Evolutionary conservation across 2,329 filamentous ascomycete genomes (phyloP).

Genomic region (Alternaria panax): DNA sequence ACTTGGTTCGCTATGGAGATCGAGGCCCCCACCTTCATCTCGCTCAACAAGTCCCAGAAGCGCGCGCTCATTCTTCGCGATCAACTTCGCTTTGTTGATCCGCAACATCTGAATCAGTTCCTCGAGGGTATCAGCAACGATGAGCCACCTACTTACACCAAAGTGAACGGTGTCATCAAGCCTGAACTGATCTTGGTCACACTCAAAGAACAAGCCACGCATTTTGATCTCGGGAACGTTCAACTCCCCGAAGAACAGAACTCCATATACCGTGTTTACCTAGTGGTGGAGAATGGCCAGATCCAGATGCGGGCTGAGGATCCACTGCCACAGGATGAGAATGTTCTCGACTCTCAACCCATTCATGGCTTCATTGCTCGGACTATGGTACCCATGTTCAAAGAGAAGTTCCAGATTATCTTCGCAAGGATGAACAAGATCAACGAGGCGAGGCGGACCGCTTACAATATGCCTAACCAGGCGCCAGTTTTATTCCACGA

Average conservation of each 20-base stretch:
- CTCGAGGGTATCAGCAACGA: conserved; percentile 31
- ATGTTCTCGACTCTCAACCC: conserved; percentile 22
- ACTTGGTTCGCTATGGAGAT: conserved; percentile 13
- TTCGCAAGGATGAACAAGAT: conserved; percentile 26
- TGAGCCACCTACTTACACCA: conserved; percentile 42
- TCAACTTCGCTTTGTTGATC: conserved; percentile 35
- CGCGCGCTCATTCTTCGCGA: conserved; percentile 38
- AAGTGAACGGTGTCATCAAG: conserved; percentile 26
- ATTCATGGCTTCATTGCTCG: conserved; percentile 36
- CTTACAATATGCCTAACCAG: conserved; percentile 26
- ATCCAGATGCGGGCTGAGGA: conserved; percentile 32
- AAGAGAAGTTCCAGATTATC: conserved; percentile 36
- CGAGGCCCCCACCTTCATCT: conserved; percentile 24
- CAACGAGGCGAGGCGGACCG: conserved; percentile 33
- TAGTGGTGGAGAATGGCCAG: conserved; percentile 28
- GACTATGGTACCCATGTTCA: conserved; percentile 33
- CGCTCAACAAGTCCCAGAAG: conserved; percentile 39
- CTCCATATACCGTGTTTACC: conserved; percentile 15
- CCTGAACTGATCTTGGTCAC: conserved; percentile 33
- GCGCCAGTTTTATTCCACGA: conserved; percentile 19
- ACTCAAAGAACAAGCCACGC: conserved; percentile 29
- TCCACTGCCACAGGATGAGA: conserved; percentile 25
- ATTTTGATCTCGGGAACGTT: conserved; percentile 43
- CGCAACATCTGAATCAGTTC: conserved; percentile 37
- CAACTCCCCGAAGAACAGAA: conserved; percentile 27